phyloP scores from a whole-genome alignment of 2,329 filamentous ascomycete genomes.

The Daldinia eschscholtzii region DNA sequence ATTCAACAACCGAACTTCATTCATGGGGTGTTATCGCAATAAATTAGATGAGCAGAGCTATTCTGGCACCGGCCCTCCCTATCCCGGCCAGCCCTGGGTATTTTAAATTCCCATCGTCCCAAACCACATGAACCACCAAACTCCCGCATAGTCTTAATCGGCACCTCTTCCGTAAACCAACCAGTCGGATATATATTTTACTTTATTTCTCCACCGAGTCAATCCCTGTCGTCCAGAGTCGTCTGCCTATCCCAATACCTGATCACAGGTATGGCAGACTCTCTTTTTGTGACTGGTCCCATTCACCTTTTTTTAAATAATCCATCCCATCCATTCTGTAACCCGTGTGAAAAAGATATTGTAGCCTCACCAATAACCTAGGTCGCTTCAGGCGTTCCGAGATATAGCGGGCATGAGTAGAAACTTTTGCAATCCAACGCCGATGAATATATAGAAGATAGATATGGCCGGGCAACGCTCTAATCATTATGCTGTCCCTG shows the following conservation, averaged over 20 bases:
- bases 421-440: constrained; percentile 38
- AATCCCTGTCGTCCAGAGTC: neutral
- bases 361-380: constrained; percentile 2
- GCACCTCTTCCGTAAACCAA: neutral
- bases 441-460: constrained; percentile 26
- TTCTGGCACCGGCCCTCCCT: constrained; percentile 3
- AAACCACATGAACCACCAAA: constrained; percentile 8
- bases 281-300: constrained; percentile 1
- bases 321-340: constrained; percentile 11
- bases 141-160: constrained; percentile 5
- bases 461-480: constrained; percentile 16
- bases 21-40: neutral
- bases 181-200: neutral
- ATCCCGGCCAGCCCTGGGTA: constrained; percentile 19
- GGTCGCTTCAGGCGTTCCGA: constrained; percentile 20
- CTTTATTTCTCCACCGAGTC: neutral
- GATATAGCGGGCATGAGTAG: constrained; percentile 12
- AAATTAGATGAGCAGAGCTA: constrained; percentile 8
- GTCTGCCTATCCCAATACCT: neutral
- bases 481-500: constrained; percentile 9
- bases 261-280: neutral
- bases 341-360: neutral
- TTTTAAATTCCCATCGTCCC: constrained; percentile 1
- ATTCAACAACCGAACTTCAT: neutral
- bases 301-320: constrained; percentile 12